Conservation (phyloP, 2,329 filamentous ascomycete genomes). For the Cladosporium cucumerinum region DNA sequence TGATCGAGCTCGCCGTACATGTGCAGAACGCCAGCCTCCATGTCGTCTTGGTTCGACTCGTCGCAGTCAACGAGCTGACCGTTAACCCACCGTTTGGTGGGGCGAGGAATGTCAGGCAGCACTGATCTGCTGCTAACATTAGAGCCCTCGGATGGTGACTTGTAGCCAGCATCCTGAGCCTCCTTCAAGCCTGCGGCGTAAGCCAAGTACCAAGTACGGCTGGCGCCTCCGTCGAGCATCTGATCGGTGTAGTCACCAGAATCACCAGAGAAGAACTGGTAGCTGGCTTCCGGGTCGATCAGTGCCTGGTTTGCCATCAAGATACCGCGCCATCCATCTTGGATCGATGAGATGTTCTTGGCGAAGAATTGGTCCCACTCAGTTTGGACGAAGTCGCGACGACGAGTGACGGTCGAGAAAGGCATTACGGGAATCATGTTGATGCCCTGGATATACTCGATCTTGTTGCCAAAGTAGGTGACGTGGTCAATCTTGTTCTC, state of each 20-base stretch:
- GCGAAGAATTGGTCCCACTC: conserved; percentile 82
- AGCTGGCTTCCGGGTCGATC: conserved; percentile 66
- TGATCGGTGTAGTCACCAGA: conserved; percentile 57
- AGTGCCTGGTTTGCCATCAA: conserved; percentile 79
- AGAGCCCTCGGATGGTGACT: neutral
- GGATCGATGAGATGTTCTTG: conserved; percentile 56
- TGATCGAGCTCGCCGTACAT: conserved; percentile 13
- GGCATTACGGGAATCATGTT: conserved; percentile 79
- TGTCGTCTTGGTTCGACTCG: conserved; percentile 10
- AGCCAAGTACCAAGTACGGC: conserved; percentile 79
- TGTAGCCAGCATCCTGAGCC: conserved; percentile 4
- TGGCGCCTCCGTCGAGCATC: conserved; percentile 79
- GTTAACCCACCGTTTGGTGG: conserved; percentile 9
- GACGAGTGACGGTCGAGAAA: conserved; percentile 64
- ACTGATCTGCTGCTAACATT: neutral
- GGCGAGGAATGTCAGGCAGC: neutral
- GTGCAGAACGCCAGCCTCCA: conserved; percentile 6
- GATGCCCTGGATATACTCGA: conserved; percentile 57
- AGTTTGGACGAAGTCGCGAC: conserved; percentile 66
- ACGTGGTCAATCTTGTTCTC: conserved; percentile 95
- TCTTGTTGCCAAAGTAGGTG: conserved; percentile 71
- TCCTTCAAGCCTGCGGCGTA: conserved; percentile 63
- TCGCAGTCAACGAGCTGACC: conserved; percentile 14
- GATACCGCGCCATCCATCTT: conserved; percentile 81
- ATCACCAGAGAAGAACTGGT: conserved; percentile 67